Evolutionary conservation across 1,284 basidiomycete genomes (phyloP), one percentile per base, ranked within the genome.

Genomic region (Neonothopanus nambi): DNA sequence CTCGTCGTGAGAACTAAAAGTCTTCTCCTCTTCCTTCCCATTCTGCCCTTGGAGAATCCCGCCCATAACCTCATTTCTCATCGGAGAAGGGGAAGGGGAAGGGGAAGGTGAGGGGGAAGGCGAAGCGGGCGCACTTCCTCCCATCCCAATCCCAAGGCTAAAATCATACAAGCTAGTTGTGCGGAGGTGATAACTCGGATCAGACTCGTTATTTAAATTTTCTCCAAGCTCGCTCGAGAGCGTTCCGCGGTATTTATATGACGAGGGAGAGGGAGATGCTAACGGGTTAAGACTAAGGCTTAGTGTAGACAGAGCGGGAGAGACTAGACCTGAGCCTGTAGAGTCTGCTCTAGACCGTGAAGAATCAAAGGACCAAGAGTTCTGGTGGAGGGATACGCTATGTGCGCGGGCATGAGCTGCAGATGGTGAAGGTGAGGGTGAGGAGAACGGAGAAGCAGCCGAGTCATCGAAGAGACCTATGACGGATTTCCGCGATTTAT

Each of bases 401-500:
- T 33, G 30, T 13, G 3, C 8, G 3, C 4, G 30, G 30, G 30
- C 3, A 33, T 33, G 30, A 33, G 4, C 30, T 33, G 30, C 30
- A 11, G 26, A 5, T 33, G 30, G 30, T 11, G 30, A 33, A 11
- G 30, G 30, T 13, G 30, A 33, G 30, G 3, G 8, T 33, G 30
- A 33, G 30, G 30, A 13, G 8, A 33, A 33, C 9, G 30, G 8
- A 2, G 30, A 33, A 3, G 30, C 30, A 33, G 30, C 9, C 37
- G 65, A 62, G 9, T 67, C 62, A 56, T 84, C 82, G 58, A 90
- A 89, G 7, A 89, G 68, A 8, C 84, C 85, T 18, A 85, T 74
- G 15, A 89, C 78, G 7, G 81, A 81, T 59, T 81, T 85, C 48
- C 87, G 79, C n/a, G 71, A 58, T 55, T 67, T 74, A 51, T 61